Conservation (phyloP, 2,329 filamentous ascomycete species). For the Fusarium brachygibbosum region DNA sequence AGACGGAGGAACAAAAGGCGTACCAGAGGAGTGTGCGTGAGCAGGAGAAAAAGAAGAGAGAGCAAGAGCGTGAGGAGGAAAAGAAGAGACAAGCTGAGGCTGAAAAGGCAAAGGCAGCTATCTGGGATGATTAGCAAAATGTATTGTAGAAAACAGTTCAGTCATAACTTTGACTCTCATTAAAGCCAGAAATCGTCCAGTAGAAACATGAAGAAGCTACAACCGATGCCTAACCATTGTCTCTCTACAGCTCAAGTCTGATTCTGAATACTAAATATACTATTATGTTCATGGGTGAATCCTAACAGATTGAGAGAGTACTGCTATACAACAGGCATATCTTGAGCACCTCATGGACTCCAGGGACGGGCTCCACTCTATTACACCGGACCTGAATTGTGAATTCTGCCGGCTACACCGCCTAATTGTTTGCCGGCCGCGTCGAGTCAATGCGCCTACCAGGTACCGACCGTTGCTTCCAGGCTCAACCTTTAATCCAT, state of each 20-base stretch:
- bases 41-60: conserved; percentile 83
- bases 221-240: neutral
- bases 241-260: neutral
- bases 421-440: conserved; percentile 45
- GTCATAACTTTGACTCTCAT: neutral
- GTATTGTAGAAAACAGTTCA: neutral
- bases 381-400: no score
- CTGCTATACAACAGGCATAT: neutral
- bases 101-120: conserved; percentile 82
- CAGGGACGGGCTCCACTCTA: no score
- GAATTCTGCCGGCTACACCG: conserved; percentile 47
- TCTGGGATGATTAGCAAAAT: conserved; percentile 80
- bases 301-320: no score
- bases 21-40: conserved; percentile 87
- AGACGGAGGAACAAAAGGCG: conserved; percentile 88
- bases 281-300: no score
- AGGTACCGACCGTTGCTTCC: neutral
- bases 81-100: conserved; percentile 71
- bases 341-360: neutral
- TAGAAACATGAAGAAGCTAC: neutral
- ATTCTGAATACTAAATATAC: no score
- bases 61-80: conserved; percentile 78
- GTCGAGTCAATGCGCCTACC: conserved; percentile 21
- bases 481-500: conserved; percentile 9
- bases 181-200: neutral